Evolutionary conservation across 169 alveolate genomes (phyloP), one percentile per base, ranked within the genome.

Genomic region (Amoebophrya sp.): DNA sequence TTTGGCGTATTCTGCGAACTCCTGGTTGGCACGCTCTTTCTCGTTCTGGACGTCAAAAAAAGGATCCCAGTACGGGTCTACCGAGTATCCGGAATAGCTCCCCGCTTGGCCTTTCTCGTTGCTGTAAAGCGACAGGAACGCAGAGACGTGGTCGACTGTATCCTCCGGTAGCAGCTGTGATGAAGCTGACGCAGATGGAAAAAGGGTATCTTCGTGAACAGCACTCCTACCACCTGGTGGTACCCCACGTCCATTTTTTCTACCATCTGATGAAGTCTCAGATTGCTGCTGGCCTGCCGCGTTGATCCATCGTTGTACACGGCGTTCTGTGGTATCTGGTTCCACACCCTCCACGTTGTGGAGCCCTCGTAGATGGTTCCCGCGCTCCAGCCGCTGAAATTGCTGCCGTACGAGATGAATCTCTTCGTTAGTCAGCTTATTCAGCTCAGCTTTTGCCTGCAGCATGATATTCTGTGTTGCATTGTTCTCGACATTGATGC

Each of bases 1-100:
- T 36, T 65, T 65, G 2, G 36, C 33, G 26, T 65, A 65, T 36
- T 65, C 83, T 29, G n/a, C 83, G 26, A 65, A 65, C 83, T 65
- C 83, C 2, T 1, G 33, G 83, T 65, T 65, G 33, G n/a, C 83
- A 29, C 83, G 83, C 33, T 65, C 83, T 65, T 65, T 65, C n/a
- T 65, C 83, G 36, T 29, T 12, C 83, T 65, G 83, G 38, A 65
- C 83, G 38, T 65, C 83, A 26, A 65, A 65, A 65, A 65, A 65
- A 26, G 83, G 83, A 36, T 65, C 83, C 83, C 83, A 65, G 26
- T 65, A 65, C 83, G 83, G 83, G 83, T 65, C 83, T 29, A 65
- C n/a, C 33, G 18, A 26, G 33, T 65, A 36, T 36, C 2, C 83
- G 33, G 2, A 10, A 18, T 26, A 26, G 10, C 39, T 12, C 18